Percentiles rank a stretch among this genome's conserved stretches.
phyloP scores from a whole-genome alignment of 352 stramenopile genomes.

The Thalassiosira oceanica region DNA sequence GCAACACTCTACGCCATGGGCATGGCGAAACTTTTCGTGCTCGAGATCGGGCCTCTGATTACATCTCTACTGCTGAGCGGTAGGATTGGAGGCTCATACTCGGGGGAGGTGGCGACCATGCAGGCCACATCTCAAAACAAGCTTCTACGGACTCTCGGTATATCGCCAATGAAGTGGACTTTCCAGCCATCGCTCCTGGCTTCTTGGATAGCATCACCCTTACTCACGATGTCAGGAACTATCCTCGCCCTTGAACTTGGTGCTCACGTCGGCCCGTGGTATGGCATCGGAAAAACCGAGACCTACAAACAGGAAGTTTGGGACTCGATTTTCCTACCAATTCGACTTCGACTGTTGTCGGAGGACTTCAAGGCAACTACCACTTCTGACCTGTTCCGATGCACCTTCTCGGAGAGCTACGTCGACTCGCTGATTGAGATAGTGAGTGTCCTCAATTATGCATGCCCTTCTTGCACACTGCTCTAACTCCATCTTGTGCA shows the following conservation, averaged over 20 bases:
- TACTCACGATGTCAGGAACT: slow-evolving; percentile 67
- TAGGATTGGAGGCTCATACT: slow-evolving; percentile 72
- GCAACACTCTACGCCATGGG: slow-evolving; percentile 73
- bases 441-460: too few relatives aligned
- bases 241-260: slow-evolving; percentile 55
- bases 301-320: slow-evolving; percentile 50
- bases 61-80: slow-evolving; percentile 72
- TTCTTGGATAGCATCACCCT: slow-evolving; percentile 59
- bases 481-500: too few relatives aligned
- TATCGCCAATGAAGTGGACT: slow-evolving; percentile 61
- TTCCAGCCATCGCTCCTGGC: slow-evolving; percentile 61
- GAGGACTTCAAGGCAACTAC: slow-evolving; percentile 22
- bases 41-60: slow-evolving; percentile 76
- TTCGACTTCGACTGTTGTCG: slow-evolving; percentile 50
- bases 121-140: slow-evolving; percentile 74
- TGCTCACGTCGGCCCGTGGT: slow-evolving; percentile 57
- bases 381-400: slow-evolving; percentile 30
- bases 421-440: slow-evolving; percentile 60
- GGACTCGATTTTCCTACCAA: slow-evolving; percentile 46
- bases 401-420: slow-evolving; percentile 26
- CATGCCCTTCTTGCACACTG: too few relatives aligned
- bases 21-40: slow-evolving; percentile 75
- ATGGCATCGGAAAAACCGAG: slow-evolving; percentile 56
- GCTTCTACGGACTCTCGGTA: slow-evolving; percentile 64
- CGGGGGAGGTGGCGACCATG: slow-evolving; percentile 73